phyloP scores from a whole-genome alignment of 2,329 filamentous ascomycete genomes.

The Fusarium brevicatenulatum region DNA sequence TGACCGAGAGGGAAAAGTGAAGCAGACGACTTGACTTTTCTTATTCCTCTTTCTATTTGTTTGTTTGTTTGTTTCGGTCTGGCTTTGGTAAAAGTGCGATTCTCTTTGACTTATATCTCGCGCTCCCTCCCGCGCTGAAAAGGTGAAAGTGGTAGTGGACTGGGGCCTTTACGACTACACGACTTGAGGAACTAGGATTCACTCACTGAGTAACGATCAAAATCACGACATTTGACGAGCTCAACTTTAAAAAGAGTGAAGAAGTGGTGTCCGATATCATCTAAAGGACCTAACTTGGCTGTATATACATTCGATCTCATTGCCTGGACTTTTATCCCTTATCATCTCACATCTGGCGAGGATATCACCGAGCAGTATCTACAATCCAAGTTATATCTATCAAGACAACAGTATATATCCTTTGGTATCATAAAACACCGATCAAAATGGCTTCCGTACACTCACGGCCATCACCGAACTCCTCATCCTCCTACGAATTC shows the following conservation, averaged over 20 bases:
- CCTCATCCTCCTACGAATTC: slow-evolving; percentile 52
- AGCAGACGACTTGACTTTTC: slow-evolving; percentile 21
- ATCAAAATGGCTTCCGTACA: slow-evolving; percentile 52
- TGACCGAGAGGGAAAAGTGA: slow-evolving; percentile 41
- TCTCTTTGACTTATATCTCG: slow-evolving; percentile 21
- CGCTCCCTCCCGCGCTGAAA: neutral
- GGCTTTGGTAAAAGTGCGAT: neutral
- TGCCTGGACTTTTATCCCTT: neutral
- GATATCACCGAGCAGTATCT: neutral
- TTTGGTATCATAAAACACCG: neutral
- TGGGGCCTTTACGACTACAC: neutral
- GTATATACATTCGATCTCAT: slow-evolving; percentile 1
- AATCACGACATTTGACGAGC: slow-evolving; percentile 4
- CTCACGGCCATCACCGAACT: slow-evolving; percentile 52
- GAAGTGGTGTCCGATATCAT: neutral
- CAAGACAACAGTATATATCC: neutral
- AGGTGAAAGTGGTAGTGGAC: neutral
- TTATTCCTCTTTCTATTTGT: slow-evolving; percentile 1
- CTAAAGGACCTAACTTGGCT: neutral
- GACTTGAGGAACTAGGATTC: neutral
- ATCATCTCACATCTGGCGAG: neutral
- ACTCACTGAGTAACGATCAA: slow-evolving; percentile 1
- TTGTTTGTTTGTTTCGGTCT: neutral
- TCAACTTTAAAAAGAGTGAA: neutral
- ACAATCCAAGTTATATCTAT: neutral